Percentiles rank a stretch among this genome's conserved stretches.
These are phyloP conservation scores for Castanospermum australe DNA, from an alignment of 306 rosid species.

Conservation along the genomic window DNA sequence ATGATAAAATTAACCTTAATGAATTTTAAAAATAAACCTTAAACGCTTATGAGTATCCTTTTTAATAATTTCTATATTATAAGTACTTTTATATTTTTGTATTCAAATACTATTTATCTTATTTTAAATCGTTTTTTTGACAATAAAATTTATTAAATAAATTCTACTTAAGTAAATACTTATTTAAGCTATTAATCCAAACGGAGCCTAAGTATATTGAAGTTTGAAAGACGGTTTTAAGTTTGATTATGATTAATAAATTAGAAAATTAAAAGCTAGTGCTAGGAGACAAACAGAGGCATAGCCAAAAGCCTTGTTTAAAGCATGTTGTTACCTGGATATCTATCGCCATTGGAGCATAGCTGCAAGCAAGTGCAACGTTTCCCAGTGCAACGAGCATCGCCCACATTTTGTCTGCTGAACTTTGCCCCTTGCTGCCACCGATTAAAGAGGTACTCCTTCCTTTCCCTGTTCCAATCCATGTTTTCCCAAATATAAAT, in stretches of 20 bases:
- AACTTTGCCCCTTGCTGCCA: slow-evolving; percentile 1
- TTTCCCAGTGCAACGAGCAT: slow-evolving; percentile 55
- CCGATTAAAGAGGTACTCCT: slow-evolving; percentile 33
- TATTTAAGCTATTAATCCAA: too few relatives aligned
- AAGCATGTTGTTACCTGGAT: slow-evolving; percentile 36
- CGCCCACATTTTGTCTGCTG: slow-evolving; percentile 39
- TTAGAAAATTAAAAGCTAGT: neutral
- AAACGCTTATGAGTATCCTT: too few relatives aligned
- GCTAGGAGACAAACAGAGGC: neutral
- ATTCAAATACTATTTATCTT: too few relatives aligned
- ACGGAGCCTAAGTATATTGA: neutral
- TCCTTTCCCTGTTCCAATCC: slow-evolving; percentile 36
- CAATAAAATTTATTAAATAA: too few relatives aligned
- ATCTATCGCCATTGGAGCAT: slow-evolving; percentile 41
- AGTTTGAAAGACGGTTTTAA: neutral
- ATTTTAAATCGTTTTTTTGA: too few relatives aligned
- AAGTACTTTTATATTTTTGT: too few relatives aligned
- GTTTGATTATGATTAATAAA: neutral
- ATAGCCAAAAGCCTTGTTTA: neutral
- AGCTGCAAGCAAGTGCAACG: slow-evolving; percentile 51
- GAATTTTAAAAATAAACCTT: too few relatives aligned
- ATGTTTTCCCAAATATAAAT: neutral
- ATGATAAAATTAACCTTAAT: too few relatives aligned
- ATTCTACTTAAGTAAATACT: too few relatives aligned
- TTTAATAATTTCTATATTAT: too few relatives aligned